Evolutionary conservation across 306 rosid genomes (phyloP), one percentile per base, ranked within the genome.

Genomic region (Datisca glomerata): DNA sequence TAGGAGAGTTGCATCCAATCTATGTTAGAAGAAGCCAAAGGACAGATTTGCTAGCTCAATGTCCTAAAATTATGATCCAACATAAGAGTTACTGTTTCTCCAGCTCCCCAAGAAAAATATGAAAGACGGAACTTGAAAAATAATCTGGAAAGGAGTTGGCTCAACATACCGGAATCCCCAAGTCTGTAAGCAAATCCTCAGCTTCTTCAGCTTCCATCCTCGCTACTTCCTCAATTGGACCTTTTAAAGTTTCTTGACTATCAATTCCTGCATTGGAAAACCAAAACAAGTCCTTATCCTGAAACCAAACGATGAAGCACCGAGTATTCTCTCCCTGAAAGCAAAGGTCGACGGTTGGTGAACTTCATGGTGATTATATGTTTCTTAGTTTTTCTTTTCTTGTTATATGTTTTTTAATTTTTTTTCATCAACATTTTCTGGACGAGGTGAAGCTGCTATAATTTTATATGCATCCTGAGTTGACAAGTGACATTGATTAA

Each of bases 221-320:
- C 33, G 98, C 98, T 17, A 89, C 95, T 69, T 89, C 75, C 71
- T 83, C 98, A 20, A 89, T 84, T 19, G 93, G 97, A 55, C 94
- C 96, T 56, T 87, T 71, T 47, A 76, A 57, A 5, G 74, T 49
- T 38, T 66, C 69, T 25, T 71, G 70, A 12, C 87, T 79, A 56
- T 64, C 95, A 52, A 70, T 36, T 47, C 93, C 93, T 77, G 54
- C 75, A 67, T 37, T 45, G 51, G 38, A 61, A 46, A 25, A 43
- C 49, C 32, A 28, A 48, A 28, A 21, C 4, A 14, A 41, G 29
- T 42, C n/a, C n/a, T n/a, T 7, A 53, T 21, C 7, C 38, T 43
- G 17, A 55, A 55, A 11, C 19, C 16, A 12, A 34, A 12, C 28
- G 1, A 13, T 6, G 18, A 31, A 47, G 13, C 35, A 6, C 40